Base-by-base conservation (phyloP, 306 rosid species). In the Nissolia schottii region DNA sequence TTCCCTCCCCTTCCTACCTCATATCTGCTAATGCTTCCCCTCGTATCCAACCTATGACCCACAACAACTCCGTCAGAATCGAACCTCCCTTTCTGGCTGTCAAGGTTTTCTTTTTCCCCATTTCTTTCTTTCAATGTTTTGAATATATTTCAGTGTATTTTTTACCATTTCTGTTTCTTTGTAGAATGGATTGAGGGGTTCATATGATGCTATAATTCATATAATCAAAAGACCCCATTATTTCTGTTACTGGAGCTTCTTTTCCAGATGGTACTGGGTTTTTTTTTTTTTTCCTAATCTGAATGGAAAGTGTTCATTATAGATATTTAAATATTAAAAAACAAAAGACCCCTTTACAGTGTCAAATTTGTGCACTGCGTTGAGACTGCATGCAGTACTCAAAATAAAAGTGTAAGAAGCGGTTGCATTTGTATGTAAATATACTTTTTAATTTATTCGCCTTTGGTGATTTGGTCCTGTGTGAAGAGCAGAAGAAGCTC, bases 31-130 rank as follows among this genome's bases (percentile, higher is more conserved):
- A 69, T 31, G 19, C 92, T 31, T 78, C 86, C 49, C 14, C 81
- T 71, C 81, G 67, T 45, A 79, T 85, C 72, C 89, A 64, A 28
- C 70, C 65, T 79, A 20, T 86, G 28, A 18, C 74, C 6, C 67
- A 59, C 80, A 74, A 34, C 69, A 71, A 27, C 31, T 55, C 73
- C n/a, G 62, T 67, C 61, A 48, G 63, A 41, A 50, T 46, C 18
- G 67, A 77, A 56, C 70, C 82, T 53, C 67, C 82, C 45, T 53
- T 76, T 59, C 73, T 22, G 48, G 67, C 79, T 34, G 77, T 79
- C 69, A 84, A 82, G 85, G 97, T 90, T 71, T 59, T 74, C 55
- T 59, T 43, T 67, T 53, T 32, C 11, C 11, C 49, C n/a, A n/a
- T 7, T 16, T 51, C 14, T 41, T 18, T 23, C 22, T 25, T 6